Conservation (phyloP, 805 yeast genomes). For the Suhomyces faveliae region DNA sequence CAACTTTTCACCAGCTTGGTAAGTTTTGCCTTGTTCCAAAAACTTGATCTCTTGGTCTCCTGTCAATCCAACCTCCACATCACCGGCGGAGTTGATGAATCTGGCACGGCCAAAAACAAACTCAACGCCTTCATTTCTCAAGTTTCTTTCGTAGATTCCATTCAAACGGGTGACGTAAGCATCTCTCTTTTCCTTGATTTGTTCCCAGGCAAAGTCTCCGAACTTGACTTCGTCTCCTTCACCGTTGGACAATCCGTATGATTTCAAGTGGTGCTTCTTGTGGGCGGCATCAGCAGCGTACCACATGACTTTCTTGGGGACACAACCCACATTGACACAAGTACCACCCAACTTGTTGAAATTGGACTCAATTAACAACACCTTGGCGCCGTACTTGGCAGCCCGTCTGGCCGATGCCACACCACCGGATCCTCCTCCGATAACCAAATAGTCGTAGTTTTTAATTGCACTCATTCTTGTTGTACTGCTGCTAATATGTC, state of each 20-base stretch:
- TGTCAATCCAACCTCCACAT: slow-evolving; percentile 67
- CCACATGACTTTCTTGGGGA: slow-evolving; percentile 99
- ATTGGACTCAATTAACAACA: slow-evolving; percentile 75
- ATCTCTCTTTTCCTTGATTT: slow-evolving; percentile 83
- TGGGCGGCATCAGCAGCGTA: slow-evolving; percentile 88
- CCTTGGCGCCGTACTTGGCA: slow-evolving; percentile 87
- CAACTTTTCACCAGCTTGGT: slow-evolving; percentile 52
- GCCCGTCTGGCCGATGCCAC: slow-evolving; percentile 98
- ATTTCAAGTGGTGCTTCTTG: slow-evolving; percentile 68
- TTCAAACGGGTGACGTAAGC: slow-evolving; percentile 85
- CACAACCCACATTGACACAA: slow-evolving; percentile 99
- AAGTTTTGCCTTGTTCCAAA: slow-evolving; percentile 28
- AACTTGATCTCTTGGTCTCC: slow-evolving; percentile 41
- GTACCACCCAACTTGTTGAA: slow-evolving; percentile 84
- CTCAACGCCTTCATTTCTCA: slow-evolving; percentile 87
- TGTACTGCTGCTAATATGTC: slow-evolving; percentile 14
- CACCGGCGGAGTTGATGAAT: slow-evolving; percentile 60
- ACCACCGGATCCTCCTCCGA: slow-evolving; percentile 99
- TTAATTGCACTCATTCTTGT: slow-evolving; percentile 41
- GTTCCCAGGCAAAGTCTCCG: slow-evolving; percentile 74
- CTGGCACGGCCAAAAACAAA: slow-evolving; percentile 82
- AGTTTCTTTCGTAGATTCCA: slow-evolving; percentile 88
- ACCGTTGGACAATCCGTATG: slow-evolving; percentile 74
- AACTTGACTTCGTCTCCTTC: slow-evolving; percentile 41
- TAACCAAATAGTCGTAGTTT: slow-evolving; percentile 88